A percentile compares a stretch with the other conserved stretches of the same genome.
phyloP scores from a whole-genome alignment of 164 flowering plant genomes.

The Kalanchoe fedtschenkoi region DNA sequence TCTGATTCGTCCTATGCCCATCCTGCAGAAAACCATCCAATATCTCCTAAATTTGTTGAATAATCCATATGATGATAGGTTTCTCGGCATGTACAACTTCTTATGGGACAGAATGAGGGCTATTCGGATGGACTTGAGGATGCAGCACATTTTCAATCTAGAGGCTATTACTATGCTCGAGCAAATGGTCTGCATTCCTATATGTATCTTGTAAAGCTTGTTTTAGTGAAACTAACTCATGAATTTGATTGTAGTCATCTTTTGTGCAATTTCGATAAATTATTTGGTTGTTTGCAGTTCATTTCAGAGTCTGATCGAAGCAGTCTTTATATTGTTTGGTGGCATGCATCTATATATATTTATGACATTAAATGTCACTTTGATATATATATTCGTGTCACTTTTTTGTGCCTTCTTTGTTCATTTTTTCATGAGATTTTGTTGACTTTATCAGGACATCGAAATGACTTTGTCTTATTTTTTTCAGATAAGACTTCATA shows the following conservation, averaged over 20 bases:
- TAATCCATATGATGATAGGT: constrained; percentile 64
- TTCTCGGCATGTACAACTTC: constrained; percentile 84
- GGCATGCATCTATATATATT: no score
- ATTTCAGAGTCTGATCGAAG: no score
- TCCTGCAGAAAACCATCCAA: constrained; percentile 75
- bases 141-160: constrained; percentile 82
- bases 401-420: no score
- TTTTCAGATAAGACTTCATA: constrained; percentile 87
- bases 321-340: no score
- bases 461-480: constrained; percentile 9
- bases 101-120: constrained; percentile 99
- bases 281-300: background rate
- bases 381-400: no score
- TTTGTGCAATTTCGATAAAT: background rate
- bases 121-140: constrained; percentile 86
- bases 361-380: no score
- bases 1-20: constrained; percentile 85
- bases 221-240: background rate
- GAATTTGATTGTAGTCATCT: background rate
- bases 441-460: background rate
- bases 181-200: constrained; percentile 64
- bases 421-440: no score
- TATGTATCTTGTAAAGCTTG: background rate
- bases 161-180: constrained; percentile 81
- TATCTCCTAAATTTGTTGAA: constrained; percentile 74